A percentile compares a stretch with the other conserved stretches of the same genome.
Conservation (phyloP, 495 filamentous ascomycete genomes). For the Aspergillus sparsus region DNA sequence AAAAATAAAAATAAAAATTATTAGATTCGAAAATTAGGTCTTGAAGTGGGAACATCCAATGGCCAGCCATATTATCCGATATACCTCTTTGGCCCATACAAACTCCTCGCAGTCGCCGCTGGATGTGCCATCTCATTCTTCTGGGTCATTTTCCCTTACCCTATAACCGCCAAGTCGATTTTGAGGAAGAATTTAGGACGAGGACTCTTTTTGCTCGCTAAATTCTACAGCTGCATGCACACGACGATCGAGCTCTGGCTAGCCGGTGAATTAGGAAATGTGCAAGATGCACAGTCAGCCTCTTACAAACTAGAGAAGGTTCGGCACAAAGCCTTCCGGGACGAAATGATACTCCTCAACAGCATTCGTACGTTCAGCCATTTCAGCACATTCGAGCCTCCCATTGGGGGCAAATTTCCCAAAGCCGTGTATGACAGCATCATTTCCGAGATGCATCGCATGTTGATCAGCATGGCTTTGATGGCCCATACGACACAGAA, state of each 20-base stretch:
- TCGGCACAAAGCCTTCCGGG: slow-evolving; percentile 35
- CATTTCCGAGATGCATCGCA: slow-evolving; percentile 41
- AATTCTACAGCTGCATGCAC: slow-evolving; percentile 69
- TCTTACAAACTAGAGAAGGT: slow-evolving; percentile 24
- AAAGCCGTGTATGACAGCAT: slow-evolving; percentile 36
- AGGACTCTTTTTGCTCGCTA: slow-evolving; percentile 69
- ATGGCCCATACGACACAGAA: slow-evolving; percentile 55
- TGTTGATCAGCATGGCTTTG: slow-evolving; percentile 65
- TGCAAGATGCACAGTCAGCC: slow-evolving; percentile 28
- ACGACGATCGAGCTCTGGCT: slow-evolving; percentile 63
- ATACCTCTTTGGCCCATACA: slow-evolving; percentile 67
- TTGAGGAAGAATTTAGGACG: slow-evolving; percentile 64
- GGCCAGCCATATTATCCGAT: slow-evolving; percentile 71
- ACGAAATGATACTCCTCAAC: slow-evolving; percentile 38
- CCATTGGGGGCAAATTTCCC: slow-evolving; percentile 42
- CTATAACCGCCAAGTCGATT: slow-evolving; percentile 67
- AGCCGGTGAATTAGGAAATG: slow-evolving; percentile 56
- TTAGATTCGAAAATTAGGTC: slow-evolving; percentile 64
- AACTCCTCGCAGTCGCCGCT: slow-evolving; percentile 66
- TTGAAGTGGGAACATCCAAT: slow-evolving; percentile 53
- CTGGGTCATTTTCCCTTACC: slow-evolving; percentile 77
- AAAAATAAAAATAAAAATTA: no score
- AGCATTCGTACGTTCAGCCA: slow-evolving; percentile 36
- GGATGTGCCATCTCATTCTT: slow-evolving; percentile 73
- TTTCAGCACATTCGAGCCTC: slow-evolving; percentile 39